Evolutionary conservation across 495 filamentous ascomycete genomes (phyloP).

Genomic region (Talaromyces borbonicus): DNA sequence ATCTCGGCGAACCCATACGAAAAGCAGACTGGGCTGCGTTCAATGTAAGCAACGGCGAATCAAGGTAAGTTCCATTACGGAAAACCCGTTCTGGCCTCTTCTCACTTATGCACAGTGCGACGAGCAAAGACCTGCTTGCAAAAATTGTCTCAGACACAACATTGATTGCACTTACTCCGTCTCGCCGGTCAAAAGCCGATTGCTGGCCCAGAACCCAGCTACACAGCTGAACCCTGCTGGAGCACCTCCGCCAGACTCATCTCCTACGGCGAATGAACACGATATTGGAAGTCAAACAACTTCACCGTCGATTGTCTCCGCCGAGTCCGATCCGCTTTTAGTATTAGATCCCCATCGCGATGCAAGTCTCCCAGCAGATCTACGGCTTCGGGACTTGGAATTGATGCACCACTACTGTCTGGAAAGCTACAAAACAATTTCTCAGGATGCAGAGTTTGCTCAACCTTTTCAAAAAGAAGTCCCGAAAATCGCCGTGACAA

Average conservation of each 20-base stretch:
- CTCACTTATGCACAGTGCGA: not conserved
- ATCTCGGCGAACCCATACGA: constrained; percentile 38
- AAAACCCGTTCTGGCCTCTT: not conserved
- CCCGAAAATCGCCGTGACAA: constrained; percentile 32
- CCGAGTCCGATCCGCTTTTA: constrained; percentile 2
- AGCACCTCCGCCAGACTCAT: not conserved
- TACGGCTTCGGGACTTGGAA: constrained; percentile 24
- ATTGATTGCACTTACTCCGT: constrained; percentile 5
- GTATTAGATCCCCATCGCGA: constrained; percentile 5
- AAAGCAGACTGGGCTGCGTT: constrained; percentile 47
- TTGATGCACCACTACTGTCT: constrained; percentile 40
- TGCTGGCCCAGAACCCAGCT: constrained; percentile 4
- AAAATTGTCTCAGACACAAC: constrained; percentile 6
- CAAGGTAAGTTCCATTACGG: constrained; percentile 26
- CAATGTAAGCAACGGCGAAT: constrained; percentile 50
- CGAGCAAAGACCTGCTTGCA: constrained; percentile 4
- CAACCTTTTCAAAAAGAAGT: constrained; percentile 33
- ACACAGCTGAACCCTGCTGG: not conserved
- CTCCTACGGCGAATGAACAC: not conserved
- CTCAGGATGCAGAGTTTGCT: constrained; percentile 17
- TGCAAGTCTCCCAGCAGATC: constrained; percentile 1
- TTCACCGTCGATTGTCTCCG: constrained; percentile 1
- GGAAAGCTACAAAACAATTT: constrained; percentile 31
- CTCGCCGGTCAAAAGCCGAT: constrained; percentile 6
- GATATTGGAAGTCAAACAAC: not conserved